Evolutionary conservation across 441 rosid species (phyloP), one percentile per base, ranked within the genome.

Genomic region (Viola pubescens): DNA sequence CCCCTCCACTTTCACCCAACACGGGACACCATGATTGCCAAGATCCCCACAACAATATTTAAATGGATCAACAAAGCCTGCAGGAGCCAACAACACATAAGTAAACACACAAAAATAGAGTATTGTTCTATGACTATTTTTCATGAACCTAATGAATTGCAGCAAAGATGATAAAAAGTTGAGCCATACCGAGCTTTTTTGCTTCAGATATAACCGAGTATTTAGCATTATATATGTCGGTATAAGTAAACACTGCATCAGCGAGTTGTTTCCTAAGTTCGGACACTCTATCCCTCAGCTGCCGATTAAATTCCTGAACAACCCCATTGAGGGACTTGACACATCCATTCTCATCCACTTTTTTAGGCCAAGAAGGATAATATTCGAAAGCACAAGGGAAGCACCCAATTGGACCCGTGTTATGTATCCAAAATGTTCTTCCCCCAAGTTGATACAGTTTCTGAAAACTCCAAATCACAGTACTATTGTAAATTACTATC

Each of bases 21-120:
- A 90, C 0, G 81, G 72, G 12, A 60, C 46, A 8, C 50, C 1
- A 10, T 63, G 71, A 64, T 80, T 80, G 72, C 97, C 97, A 39
- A 94, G 94, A 54, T 82, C 75, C 1, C 97, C 96, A 65, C 97
- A 91, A 46, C 94, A 91, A 14, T 84, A 83, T 7, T 70, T 63
- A 11, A 88, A 54, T 13, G 89, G 79, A 7, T 74, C 46, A 42
- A n/a, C 61, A 63, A 77, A 77, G n/a, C 89, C 89, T 82, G 62
- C 63, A 44, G 34, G 34, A 26, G 34, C 34, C 34, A 42, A 14
- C 5, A 37, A 3, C 61, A 53, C 65, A 64, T 42, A 70, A 48
- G 16, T 3, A 43, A 43, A 43, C 1, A 2, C 37, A 39, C 4
- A 26, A 4, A 14, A 26, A 0, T 49, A 16, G 37, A 13, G 0